These are phyloP conservation scores for Pythium utonaiense DNA, from an alignment of 352 stramenopile species.

Conservation along the genomic window DNA sequence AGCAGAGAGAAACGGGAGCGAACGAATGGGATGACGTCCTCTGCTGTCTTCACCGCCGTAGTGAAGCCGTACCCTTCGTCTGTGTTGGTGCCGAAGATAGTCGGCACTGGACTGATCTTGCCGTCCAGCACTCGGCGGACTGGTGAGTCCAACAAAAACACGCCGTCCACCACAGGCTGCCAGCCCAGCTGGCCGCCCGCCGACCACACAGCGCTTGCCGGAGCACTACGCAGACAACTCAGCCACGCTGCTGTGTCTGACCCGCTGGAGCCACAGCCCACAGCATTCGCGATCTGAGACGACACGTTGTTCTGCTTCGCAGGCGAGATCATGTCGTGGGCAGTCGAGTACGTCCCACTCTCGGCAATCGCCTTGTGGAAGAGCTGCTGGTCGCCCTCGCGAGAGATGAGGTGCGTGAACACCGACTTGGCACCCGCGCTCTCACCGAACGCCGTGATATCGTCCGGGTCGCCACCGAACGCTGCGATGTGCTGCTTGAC, in stretches of 20 bases:
- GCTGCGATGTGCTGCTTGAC: slow-evolving; percentile 34
- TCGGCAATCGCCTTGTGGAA: slow-evolving; percentile 14
- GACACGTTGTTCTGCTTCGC: not conserved
- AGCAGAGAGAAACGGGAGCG: not conserved
- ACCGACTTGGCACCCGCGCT: slow-evolving; percentile 7
- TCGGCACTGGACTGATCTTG: slow-evolving; percentile 7
- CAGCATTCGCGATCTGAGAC: not conserved
- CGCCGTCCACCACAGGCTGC: slow-evolving; percentile 4
- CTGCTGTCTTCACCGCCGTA: not conserved
- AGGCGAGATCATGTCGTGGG: not conserved
- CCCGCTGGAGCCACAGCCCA: slow-evolving; percentile 5
- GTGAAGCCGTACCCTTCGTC: slow-evolving; percentile 16
- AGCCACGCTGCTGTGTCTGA: not conserved
- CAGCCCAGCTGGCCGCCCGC: not conserved
- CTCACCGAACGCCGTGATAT: slow-evolving; percentile 33
- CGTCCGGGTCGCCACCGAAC: slow-evolving; percentile 36
- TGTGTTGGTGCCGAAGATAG: slow-evolving; percentile 12
- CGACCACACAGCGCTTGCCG: not conserved
- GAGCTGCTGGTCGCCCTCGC: slow-evolving; percentile 14
- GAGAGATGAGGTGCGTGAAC: slow-evolving; percentile 9
- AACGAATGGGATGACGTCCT: not conserved
- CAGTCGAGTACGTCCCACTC: slow-evolving; percentile 3
- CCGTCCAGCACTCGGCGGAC: not conserved
- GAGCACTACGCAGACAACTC: slow-evolving; percentile 1
- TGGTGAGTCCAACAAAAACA: slow-evolving; percentile 1